Conservation (phyloP, 2,329 filamentous ascomycete genomes). For the Corynespora cassiicola region DNA sequence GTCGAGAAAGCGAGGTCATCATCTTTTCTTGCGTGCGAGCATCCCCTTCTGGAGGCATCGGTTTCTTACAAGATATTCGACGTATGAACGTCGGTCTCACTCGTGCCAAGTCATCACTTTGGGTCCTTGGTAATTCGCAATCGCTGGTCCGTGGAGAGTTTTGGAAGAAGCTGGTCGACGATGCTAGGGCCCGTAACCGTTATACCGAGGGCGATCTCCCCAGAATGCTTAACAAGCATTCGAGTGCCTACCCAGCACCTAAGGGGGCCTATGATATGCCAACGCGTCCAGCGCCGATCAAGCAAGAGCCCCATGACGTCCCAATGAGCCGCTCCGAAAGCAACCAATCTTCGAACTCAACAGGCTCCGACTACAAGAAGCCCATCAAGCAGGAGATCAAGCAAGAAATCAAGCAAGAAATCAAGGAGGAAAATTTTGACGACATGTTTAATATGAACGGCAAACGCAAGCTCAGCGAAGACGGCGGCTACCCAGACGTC, state of each 20-base stretch:
- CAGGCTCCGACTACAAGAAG: slow-evolving; percentile 12
- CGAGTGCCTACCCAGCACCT: slow-evolving; percentile 48
- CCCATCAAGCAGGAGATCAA: slow-evolving; percentile 25
- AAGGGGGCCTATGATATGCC: slow-evolving; percentile 20
- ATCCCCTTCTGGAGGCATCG: slow-evolving; percentile 89
- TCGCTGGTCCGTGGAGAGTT: slow-evolving; percentile 87
- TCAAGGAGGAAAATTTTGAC: slow-evolving; percentile 59
- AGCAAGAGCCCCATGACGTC: slow-evolving; percentile 27
- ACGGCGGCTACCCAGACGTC: slow-evolving; percentile 73
- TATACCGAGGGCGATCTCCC: slow-evolving; percentile 76
- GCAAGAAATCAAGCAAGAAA: slow-evolving; percentile 23
- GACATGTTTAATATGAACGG: slow-evolving; percentile 79
- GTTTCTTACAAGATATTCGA: slow-evolving; percentile 96
- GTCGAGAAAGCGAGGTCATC: slow-evolving; percentile 95
- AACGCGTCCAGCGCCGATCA: slow-evolving; percentile 24
- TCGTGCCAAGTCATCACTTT: slow-evolving; percentile 93
- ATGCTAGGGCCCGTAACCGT: slow-evolving; percentile 75
- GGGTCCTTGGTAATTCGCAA: slow-evolving; percentile 92
- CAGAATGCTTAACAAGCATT: slow-evolving; percentile 61
- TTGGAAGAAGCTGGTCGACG: slow-evolving; percentile 85
- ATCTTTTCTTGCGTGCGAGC: slow-evolving; percentile 99
- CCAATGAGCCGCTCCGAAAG: slow-evolving; percentile 30
- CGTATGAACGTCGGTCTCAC: slow-evolving; percentile 99
- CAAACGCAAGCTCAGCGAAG: slow-evolving; percentile 78
- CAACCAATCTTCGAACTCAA: slow-evolving; percentile 22